phyloP scores from a whole-genome alignment of 768 basidiomycete genomes.

The Trametes cubensis region DNA sequence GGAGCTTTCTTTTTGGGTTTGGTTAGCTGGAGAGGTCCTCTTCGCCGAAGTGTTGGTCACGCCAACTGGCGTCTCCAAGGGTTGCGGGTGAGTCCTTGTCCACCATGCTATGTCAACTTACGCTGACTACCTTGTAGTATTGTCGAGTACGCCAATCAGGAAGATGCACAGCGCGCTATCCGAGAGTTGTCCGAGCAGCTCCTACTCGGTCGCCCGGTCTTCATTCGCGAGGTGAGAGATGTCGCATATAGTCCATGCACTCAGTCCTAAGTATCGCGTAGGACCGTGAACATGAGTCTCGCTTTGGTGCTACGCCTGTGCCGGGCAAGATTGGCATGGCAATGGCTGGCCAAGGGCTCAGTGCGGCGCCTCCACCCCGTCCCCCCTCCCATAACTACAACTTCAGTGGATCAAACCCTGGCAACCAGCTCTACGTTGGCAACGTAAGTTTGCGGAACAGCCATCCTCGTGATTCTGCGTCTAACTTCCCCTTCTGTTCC shows the following conservation, averaged over 20 bases:
- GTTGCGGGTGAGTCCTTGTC: conserved; percentile 84
- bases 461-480: background rate
- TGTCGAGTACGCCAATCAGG: conserved; percentile 89
- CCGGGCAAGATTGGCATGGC: conserved; percentile 96
- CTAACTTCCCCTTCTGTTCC: background rate
- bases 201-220: conserved; percentile 92
- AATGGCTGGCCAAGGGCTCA: conserved; percentile 87
- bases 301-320: conserved; percentile 94
- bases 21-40: conserved; percentile 97
- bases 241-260: conserved; percentile 3
- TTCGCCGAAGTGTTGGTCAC: conserved; percentile 99
- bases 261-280: conserved; percentile 35
- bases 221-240: conserved; percentile 86
- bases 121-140: conserved; percentile 61
- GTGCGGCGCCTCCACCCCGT: conserved; percentile 80
- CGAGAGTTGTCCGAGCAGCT: conserved; percentile 87
- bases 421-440: conserved; percentile 91
- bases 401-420: conserved; percentile 71
- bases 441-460: conserved; percentile 58
- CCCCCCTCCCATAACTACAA: conserved; percentile 81
- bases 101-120: background rate
- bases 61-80: conserved; percentile 95
- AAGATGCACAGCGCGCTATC: conserved; percentile 88
- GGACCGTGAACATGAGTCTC: conserved; percentile 96
- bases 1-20: conserved; percentile 87